Evolutionary conservation across 1,284 basidiomycete genomes (phyloP), one percentile per base, ranked within the genome.

Genomic region (Marasmius fiardii): DNA sequence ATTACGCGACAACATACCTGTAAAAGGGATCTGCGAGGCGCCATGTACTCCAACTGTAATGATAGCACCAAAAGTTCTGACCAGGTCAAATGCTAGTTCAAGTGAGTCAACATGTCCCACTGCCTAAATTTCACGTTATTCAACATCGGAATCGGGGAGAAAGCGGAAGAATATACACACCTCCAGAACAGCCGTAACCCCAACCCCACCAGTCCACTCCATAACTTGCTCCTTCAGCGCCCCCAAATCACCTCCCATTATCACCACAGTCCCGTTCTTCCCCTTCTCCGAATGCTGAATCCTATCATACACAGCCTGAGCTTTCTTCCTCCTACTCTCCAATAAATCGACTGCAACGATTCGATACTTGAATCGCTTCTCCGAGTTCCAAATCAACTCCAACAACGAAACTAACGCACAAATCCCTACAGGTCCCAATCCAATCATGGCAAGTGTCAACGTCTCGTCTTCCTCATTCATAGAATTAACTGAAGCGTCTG

Each of bases 11-110:
- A n/a, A n/a, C 2, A n/a, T n/a, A 41, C 39, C 39, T 12, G 75
- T 82, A 61, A 85, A 84, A 0, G 87, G 87, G 28, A 89, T 60
- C 8, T 68, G 74, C 0, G 73, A 72, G 41, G 71, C 74, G 54
- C 82, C 78, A 57, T 88, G 86, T 14, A 92, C 88, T 4, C 93
- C 93, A 20, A 92, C 89, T 3, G 87, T 90, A 31, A 80, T 81
- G 57, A 95, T 84, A 11, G 85, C 85, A 6, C 93, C 93, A 64
- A 90, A 93, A 1, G 90, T 83, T 33, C 90, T 80, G 31, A 93
- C 86, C 41, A 95, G 76, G 16, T 88, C 79, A 64, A 92, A 87
- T 1, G 90, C 82, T 16, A 90, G 77, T 16, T 76, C 73, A 20
- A 95, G 71, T 0, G 92, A 92, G 41, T 77, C 76, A 48, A 78